Evolutionary conservation across 805 yeast genomes (phyloP), one percentile per base, ranked within the genome.

Genomic region (Kodamaea sagamina): DNA sequence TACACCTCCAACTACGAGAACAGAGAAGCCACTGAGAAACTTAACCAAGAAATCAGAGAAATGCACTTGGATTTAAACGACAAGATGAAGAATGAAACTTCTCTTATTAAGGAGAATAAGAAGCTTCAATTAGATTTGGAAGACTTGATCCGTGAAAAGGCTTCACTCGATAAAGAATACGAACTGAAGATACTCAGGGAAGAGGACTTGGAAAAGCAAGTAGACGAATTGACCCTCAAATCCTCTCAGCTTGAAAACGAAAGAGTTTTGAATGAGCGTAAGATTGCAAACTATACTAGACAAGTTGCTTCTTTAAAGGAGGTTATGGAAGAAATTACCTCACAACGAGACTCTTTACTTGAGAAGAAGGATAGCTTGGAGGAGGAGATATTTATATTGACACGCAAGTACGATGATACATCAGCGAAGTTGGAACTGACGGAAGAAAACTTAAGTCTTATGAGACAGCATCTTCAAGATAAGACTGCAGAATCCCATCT

Each of bases 51-150:
- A 52, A 65, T 84, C 39, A 72, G 76, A 41, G 65, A 68, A 39
- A 57, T 86, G 45, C 78, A 75, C 48, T 69, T 69, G 26, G 81
- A 81, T 36, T 57, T 87, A 28, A 69, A 74, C 27, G 67, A 69
- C 42, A 74, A 78, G 49, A 67, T 81, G 64, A 81, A 81, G 51
- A 72, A 71, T 28, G 95, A 88, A 58, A 81, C 88, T 1, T 79
- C 76, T 22, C 59, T 84, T 42, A 78, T 82, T 46, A 84, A 82
- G 50, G 82, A 77, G 36, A 67, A 82, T 49, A 83, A 86, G 41
- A 78, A 78, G 28, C 62, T 84, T 19, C 77, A 74, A 32, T 74
- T 81, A 49, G 84, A 82, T 47, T 62, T 80, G 35, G 88, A 82
- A 47, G 75, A 78, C 6, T 46, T 63, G 36, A 47, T 53, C 4